phyloP scores from a whole-genome alignment of 129 eudicot species.

The Lonicera japonica region DNA sequence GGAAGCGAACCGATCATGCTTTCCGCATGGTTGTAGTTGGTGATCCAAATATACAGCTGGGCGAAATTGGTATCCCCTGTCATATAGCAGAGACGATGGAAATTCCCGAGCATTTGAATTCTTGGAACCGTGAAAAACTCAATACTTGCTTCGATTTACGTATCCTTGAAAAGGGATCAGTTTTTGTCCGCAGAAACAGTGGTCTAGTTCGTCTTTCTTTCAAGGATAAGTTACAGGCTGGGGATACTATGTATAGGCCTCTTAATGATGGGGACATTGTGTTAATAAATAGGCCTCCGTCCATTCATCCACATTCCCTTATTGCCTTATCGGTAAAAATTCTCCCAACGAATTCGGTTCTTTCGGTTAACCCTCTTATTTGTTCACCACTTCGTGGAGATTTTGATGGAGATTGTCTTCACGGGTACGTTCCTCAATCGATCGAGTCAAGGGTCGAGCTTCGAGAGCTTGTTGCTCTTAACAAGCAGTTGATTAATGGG shows the following conservation, averaged over 20 bases:
- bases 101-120: constrained; percentile 54
- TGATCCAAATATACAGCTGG: constrained; percentile 61
- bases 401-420: constrained; percentile 93
- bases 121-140: constrained; percentile 57
- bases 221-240: constrained; percentile 41
- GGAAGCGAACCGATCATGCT: constrained; percentile 66
- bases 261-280: constrained; percentile 70
- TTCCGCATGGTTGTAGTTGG: constrained; percentile 91
- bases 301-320: constrained; percentile 88
- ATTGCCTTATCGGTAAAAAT: constrained; percentile 68
- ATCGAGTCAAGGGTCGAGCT: constrained; percentile 62
- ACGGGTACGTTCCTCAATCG: constrained; percentile 84
- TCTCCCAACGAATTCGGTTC: constrained; percentile 61
- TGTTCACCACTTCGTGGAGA: constrained; percentile 89
- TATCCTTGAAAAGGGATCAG: constrained; percentile 41
- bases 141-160: constrained; percentile 36
- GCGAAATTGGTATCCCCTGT: constrained; percentile 69
- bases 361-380: constrained; percentile 68
- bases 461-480: constrained; percentile 64
- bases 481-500: constrained; percentile 57
- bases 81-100: constrained; percentile 59
- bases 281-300: constrained; percentile 81
- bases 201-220: constrained; percentile 34
- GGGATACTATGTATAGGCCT: constrained; percentile 58
- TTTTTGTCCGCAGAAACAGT: constrained; percentile 51